Base-by-base conservation (phyloP, 345 rosid species). In the Isatis tinctoria region DNA sequence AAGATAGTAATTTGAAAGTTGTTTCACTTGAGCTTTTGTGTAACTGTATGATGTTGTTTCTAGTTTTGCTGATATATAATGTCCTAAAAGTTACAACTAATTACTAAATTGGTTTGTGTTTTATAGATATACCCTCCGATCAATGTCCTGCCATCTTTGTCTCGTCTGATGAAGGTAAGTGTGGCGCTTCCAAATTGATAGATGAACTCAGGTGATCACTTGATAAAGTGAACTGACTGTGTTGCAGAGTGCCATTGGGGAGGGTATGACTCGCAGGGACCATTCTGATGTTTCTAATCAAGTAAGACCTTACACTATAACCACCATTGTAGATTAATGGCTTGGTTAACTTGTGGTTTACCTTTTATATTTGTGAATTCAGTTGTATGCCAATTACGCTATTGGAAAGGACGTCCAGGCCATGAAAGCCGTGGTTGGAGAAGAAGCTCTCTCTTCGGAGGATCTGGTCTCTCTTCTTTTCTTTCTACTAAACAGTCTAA, bases 351-450 rank as follows among this genome's bases (percentile, higher is more conserved):
- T 8, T 16, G 67, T 10, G 18, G n/a, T 60, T 39, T 37, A 14
- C 32, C 17, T n/a, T 48, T 40, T 28, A 28, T 47, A n/a, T 63
- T 3, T 65, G 77, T 37, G 10, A 43, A 52, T 71, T 59, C 88
- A 93, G 98, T 78, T 93, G 53, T 93, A 93, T 79, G 98, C 98
- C 66, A 94, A 94, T 76, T 89, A 94, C 70, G 97, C 97, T 24
- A 94, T 91, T 68, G 98, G 98, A 59, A 91, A 94, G 80, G 98
- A 94, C 75, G 97, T 93, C 10, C 96, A 93, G 81, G 98, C 98
- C 51, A 94, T 94, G 98, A 89, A 94, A 82, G 97, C 97, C 60
- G 98, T 94, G 80, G 98, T 94, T 14, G 98, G 98, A 88, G 98
- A 91, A 77, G 98, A 93, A 89, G 98, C 98, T 20, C 97, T 93